phyloP scores from a whole-genome alignment of 169 alveolate genomes.

The Condylostoma magnum region DNA sequence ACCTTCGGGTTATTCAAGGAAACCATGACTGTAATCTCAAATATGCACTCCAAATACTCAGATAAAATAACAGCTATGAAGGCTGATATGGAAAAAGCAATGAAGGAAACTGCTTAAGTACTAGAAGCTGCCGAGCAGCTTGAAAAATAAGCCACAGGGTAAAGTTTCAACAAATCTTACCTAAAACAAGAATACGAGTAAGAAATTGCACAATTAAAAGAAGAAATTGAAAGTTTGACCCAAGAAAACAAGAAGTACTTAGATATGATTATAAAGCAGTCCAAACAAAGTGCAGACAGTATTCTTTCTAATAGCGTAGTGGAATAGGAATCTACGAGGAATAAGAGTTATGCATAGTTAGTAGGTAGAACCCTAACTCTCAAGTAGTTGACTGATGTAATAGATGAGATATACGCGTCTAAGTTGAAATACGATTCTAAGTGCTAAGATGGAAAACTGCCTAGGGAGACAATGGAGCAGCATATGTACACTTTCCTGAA shows the following conservation, averaged over 20 bases:
- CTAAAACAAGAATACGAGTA: conserved; percentile 40
- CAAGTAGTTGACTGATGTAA: conserved; percentile 78
- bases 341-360: not conserved
- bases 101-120: conserved; percentile 54
- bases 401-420: conserved; percentile 75
- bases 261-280: conserved; percentile 58
- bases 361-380: conserved; percentile 52
- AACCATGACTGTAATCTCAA: not conserved
- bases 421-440: conserved; percentile 71
- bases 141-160: conserved; percentile 49
- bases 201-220: conserved; percentile 50
- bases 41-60: not conserved
- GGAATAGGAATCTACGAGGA: not conserved
- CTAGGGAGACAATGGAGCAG: conserved; percentile 88
- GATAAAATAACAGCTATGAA: conserved; percentile 6
- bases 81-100: conserved; percentile 22
- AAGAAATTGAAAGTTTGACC: conserved; percentile 48
- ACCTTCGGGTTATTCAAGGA: too few relatives aligned
- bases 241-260: conserved; percentile 74
- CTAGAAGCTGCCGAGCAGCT: conserved; percentile 67
- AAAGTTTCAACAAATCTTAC: not conserved
- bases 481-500: conserved; percentile 83
- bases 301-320: too few relatives aligned
- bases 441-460: conserved; percentile 64
- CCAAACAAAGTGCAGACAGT: conserved; percentile 41